phyloP scores from a whole-genome alignment of 2,329 filamentous ascomycete species.

The Magnaporthales sp. region DNA sequence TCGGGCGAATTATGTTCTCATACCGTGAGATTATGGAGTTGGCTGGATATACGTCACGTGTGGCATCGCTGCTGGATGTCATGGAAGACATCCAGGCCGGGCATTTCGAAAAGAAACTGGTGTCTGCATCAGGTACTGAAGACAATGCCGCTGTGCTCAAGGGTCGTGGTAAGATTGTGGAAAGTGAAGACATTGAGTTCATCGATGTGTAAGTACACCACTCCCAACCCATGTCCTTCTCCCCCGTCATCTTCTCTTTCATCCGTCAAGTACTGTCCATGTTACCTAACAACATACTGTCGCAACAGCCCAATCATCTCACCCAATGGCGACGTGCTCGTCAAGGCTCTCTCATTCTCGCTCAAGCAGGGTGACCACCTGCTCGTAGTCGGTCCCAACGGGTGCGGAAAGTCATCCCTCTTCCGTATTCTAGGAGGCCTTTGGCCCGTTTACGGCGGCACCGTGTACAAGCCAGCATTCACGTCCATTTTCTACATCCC shows the following conservation, averaged over 20 bases:
- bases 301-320: conserved; percentile 71
- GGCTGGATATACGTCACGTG: conserved; percentile 88
- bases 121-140: conserved; percentile 76
- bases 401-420: conserved; percentile 90
- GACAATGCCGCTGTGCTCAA: conserved; percentile 76
- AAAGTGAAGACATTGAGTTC: conserved; percentile 80
- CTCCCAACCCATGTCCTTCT: not conserved
- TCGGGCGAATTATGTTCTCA: conserved; percentile 93
- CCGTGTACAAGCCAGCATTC: conserved; percentile 83
- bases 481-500: conserved; percentile 97
- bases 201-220: conserved; percentile 57
- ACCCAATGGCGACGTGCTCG: conserved; percentile 88
- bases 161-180: conserved; percentile 71
- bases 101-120: conserved; percentile 92
- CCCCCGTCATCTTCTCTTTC: too few relatives aligned
- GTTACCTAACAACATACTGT: conserved; percentile 9
- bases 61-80: conserved; percentile 81
- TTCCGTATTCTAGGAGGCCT: conserved; percentile 94
- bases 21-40: conserved; percentile 97
- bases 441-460: conserved; percentile 96
- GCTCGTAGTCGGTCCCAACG: conserved; percentile 91
- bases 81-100: conserved; percentile 90
- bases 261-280: too few relatives aligned
- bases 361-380: conserved; percentile 83
- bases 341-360: conserved; percentile 77